These are phyloP conservation scores for Cyberlindnera xishuangbannaensis DNA, from an alignment of 805 yeast genomes.

Conservation along the genomic window DNA sequence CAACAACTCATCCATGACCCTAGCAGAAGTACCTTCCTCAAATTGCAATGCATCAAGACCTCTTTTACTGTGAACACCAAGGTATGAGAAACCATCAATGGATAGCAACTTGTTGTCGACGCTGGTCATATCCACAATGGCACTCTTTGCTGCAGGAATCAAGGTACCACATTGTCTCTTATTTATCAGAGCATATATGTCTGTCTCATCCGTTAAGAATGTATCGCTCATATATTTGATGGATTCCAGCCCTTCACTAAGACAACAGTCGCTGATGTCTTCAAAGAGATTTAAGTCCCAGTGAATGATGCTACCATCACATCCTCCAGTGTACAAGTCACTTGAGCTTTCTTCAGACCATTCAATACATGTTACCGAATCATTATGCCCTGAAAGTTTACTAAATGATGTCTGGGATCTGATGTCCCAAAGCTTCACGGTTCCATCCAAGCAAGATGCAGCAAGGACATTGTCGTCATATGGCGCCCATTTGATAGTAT, in stretches of 20 bases:
- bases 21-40: constrained; percentile 18
- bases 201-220: constrained; percentile 19
- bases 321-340: constrained; percentile 55
- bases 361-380: constrained; percentile 47
- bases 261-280: constrained; percentile 34
- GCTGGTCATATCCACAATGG: constrained; percentile 41
- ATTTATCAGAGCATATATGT: constrained; percentile 28
- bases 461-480: constrained; percentile 56
- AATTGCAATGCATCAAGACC: constrained; percentile 20
- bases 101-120: constrained; percentile 38
- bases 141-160: constrained; percentile 54
- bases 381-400: constrained; percentile 49
- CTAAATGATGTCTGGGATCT: constrained; percentile 51
- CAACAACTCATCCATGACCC: constrained; percentile 21
- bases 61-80: constrained; percentile 46
- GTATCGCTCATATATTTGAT: constrained; percentile 29
- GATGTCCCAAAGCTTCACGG: constrained; percentile 70
- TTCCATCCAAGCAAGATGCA: constrained; percentile 52
- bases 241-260: constrained; percentile 42
- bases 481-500: constrained; percentile 58
- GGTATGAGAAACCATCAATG: constrained; percentile 47
- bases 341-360: constrained; percentile 49
- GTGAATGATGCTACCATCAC: constrained; percentile 57
- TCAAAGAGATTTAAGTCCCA: constrained; percentile 50
- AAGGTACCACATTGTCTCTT: constrained; percentile 55